phyloP scores from a whole-genome alignment of 768 basidiomycete species.

The Mycena haematopus region DNA sequence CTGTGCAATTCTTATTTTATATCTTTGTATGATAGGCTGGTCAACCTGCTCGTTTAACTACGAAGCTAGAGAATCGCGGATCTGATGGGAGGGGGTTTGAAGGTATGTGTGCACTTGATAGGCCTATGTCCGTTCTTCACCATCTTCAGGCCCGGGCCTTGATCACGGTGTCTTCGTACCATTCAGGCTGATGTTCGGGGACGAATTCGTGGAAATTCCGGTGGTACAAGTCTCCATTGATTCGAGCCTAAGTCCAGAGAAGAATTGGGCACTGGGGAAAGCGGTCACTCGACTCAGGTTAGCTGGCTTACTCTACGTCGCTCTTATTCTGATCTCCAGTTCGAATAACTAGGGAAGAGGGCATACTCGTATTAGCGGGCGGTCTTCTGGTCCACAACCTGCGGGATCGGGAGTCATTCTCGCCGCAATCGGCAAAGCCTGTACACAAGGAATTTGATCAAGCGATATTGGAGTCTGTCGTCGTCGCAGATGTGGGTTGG shows the following conservation, averaged over 20 bases:
- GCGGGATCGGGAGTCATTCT: background rate
- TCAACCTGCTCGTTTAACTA: constrained; percentile 54
- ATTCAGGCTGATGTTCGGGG: constrained; percentile 80
- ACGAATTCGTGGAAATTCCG: constrained; percentile 64
- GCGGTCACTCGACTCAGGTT: constrained; percentile 60
- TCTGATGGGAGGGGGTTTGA: constrained; percentile 67
- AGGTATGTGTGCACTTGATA: constrained; percentile 2
- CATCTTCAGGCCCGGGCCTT: constrained; percentile 61
- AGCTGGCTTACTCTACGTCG: background rate
- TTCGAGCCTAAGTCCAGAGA: constrained; percentile 59
- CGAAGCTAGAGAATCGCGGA: constrained; percentile 61
- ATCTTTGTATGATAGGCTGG: constrained; percentile 54
- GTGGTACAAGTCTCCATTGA: constrained; percentile 79
- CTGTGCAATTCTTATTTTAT: constrained; percentile 49
- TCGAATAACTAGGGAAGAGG: constrained; percentile 59
- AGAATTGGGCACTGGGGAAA: constrained; percentile 70
- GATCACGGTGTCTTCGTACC: constrained; percentile 87
- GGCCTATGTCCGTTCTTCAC: no score
- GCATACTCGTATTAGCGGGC: constrained; percentile 72
- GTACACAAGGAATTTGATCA: background rate
- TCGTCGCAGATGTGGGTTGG: constrained; percentile 54
- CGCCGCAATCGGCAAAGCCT: constrained; percentile 2
- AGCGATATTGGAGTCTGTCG: constrained; percentile 47
- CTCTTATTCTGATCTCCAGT: background rate
- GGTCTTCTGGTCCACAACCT: constrained; percentile 53